Evolutionary conservation across 73 alveolate genomes (phyloP).

Genomic region (Paramecium primaurelia): DNA sequence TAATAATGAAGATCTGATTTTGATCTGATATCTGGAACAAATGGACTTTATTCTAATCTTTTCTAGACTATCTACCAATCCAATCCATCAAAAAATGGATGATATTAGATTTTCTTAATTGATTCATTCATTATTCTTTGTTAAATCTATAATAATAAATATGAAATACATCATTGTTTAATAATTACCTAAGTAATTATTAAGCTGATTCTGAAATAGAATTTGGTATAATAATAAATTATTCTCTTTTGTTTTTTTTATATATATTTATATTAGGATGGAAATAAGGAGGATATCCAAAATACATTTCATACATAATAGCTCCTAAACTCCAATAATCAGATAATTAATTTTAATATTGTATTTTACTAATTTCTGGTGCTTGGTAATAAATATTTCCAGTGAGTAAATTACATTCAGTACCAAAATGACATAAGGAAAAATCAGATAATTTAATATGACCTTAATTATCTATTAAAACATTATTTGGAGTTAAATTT

Average conservation of each 20-base stretch:
- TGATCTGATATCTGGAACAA: neutral
- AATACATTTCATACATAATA: conserved; percentile 80
- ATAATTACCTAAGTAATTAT: neutral
- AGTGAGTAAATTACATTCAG: neutral
- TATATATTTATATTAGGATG: neutral
- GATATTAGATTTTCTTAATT: neutral
- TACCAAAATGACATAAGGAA: neutral
- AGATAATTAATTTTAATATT: conserved; percentile 14
- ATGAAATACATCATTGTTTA: neutral
- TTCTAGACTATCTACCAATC: neutral
- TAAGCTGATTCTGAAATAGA: neutral
- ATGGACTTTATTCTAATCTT: neutral
- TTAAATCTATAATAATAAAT: neutral
- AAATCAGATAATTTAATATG: conserved; percentile 48
- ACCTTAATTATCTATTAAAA: conserved; percentile 25
- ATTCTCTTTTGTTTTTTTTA: neutral
- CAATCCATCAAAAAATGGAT: neutral
- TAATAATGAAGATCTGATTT: neutral
- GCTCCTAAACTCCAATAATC: conserved; percentile 74
- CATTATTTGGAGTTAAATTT: conserved; percentile 43
- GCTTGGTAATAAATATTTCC: conserved; percentile 60
- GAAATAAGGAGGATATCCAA: conserved; percentile 83
- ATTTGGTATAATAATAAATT: neutral
- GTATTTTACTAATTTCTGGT: conserved; percentile 63
- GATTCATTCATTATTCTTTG: neutral